Evolutionary conservation across 2,329 filamentous ascomycete genomes (phyloP).

Genomic region (Dactylellina leptospora): DNA sequence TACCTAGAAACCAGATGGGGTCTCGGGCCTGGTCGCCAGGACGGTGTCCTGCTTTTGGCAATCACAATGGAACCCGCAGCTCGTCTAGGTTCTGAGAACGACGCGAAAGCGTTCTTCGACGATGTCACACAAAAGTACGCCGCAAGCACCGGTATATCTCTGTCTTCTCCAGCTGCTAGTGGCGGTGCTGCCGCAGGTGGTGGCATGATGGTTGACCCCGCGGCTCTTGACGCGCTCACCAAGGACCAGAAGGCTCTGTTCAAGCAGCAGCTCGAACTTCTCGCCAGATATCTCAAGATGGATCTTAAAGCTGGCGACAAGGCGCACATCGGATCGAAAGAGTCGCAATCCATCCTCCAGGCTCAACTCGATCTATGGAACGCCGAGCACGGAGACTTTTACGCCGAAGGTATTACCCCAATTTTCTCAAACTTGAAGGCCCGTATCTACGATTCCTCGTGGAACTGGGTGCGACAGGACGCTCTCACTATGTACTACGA

Average conservation of each 20-base stretch:
- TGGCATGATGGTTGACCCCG: constrained; percentile 99
- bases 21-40: constrained; percentile 83
- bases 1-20: constrained; percentile 96
- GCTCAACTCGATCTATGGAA: constrained; percentile 94
- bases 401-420: constrained; percentile 91
- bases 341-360: constrained; percentile 87
- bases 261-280: constrained; percentile 96
- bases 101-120: constrained; percentile 93
- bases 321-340: constrained; percentile 81
- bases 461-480: constrained; percentile 99
- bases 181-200: constrained; percentile 76
- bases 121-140: constrained; percentile 91
- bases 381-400: constrained; percentile 94
- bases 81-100: constrained; percentile 85
- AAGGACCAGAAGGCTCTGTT: constrained; percentile 96
- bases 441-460: constrained; percentile 94
- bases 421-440: constrained; percentile 94
- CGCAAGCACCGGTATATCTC: constrained; percentile 78
- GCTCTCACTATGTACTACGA: constrained; percentile 99
- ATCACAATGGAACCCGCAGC: constrained; percentile 91
- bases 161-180: constrained; percentile 76
- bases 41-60: constrained; percentile 85
- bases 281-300: constrained; percentile 95
- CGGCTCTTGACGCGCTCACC: constrained; percentile 92
- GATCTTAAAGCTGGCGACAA: constrained; percentile 97